Base-by-base conservation (phyloP, 306 rosid genomes). In the Senna siamea region DNA sequence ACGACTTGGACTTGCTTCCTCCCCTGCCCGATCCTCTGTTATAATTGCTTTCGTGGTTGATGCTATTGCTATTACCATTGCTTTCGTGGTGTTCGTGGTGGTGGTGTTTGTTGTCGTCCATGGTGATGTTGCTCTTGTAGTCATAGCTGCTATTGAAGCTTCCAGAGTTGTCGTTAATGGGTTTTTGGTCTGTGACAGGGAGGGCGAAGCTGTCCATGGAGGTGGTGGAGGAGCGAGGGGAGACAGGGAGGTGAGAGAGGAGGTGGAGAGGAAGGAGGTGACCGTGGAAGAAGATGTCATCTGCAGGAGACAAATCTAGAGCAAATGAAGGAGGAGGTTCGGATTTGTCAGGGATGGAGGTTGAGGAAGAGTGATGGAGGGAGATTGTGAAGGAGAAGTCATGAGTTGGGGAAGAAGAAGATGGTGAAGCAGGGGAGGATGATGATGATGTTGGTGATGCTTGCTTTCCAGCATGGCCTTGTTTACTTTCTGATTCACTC, bases 271-370 rank as follows among this genome's bases (percentile, higher is more conserved):
- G 98, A 43, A 93, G 97, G 79, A 93, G 77, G 77, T 91, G 98
- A 20, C 98, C 98, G n/a, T 89, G 98, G 89, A 91, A 93, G 92
- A 93, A 93, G 65, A 93, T 93, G 81, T 93, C 98, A 38, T 93
- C 98, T 4, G 98, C 98, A 0, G 98, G 98, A 44, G 98, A 83
- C 73, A 93, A 81, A 80, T 93, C 98, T 41, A 88, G 73, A 56
- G 97, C 97, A 51, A 83, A 81, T 5, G 94, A 83, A 70, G 88
- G 57, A 15, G 83, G 60, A 9, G 79, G 10, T 69, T 77, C 79
- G 83, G 87, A 44, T n/a, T n/a, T n/a, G n/a, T n/a, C n/a, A n/a
- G n/a, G n/a, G n/a, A n/a, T n/a, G 68, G 90, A 57, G 65, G 82
- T 14, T 17, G 88, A 81, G 9, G 90, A 87, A 58, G 89, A 77